Evolutionary conservation across 768 basidiomycete genomes (phyloP), one percentile per base, ranked within the genome.

Genomic region (Psilocybe azurescens): DNA sequence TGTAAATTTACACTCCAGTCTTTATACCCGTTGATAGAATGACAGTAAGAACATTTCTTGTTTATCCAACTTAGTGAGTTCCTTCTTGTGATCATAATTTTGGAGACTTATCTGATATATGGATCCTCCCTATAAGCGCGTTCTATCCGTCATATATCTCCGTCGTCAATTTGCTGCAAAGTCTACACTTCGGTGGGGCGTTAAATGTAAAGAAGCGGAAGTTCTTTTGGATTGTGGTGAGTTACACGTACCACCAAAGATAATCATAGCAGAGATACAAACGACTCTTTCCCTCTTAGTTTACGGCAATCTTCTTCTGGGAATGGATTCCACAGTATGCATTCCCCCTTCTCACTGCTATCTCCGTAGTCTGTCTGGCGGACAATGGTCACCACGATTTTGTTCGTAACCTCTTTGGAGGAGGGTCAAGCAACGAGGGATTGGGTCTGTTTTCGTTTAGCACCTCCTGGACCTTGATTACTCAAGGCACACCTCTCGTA

Each of bases 331-430:
- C 84, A 0, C 72, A 83, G 28, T 85, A 85, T 70, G 80, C 86
- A 28, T 89, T 89, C 67, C 88, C 88, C 0, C 74, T 88, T 18
- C 74, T 88, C 18, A 87, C 85, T 58, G 86, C 85, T n/a, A 66
- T 88, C 67, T 86, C 75, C 62, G 72, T 86, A 39, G 79, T 89
- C 67, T 89, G 88, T 63, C 71, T 89, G 48, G 81, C 85, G 1
- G 83, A 83, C 2, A 74, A 79, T 52, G 76, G 69, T 1, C 77
- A 81, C 6, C 75, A 77, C 38, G 74, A 84, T 62, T 73, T 83
- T 14, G 81, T 88, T 63, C 87, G 86, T 1, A 83, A 86, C 60
- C 65, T 90, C 0, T 89, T 90, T 62, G 89, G 89, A 24, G 89
- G 86, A 2, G 76, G 82, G 5, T 78, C 83, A 39, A 86, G 81